phyloP scores from a whole-genome alignment of 805 yeast species.

The Dipodascus geniculatus region DNA sequence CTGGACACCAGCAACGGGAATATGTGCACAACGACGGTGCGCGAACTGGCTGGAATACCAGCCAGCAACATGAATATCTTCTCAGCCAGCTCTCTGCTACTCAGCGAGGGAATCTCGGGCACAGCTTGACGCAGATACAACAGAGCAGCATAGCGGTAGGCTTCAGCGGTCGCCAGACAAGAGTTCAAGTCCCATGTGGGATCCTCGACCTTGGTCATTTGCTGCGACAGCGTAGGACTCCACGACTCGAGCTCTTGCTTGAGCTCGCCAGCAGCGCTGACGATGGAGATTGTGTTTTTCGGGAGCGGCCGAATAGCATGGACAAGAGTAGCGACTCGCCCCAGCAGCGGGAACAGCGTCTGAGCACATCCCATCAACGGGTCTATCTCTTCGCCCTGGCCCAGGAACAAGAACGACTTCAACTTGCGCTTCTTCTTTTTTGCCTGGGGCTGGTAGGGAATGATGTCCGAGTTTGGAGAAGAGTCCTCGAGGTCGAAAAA shows the following conservation, averaged over 20 bases:
- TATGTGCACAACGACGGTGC: conserved; percentile 47
- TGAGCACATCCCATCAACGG: conserved; percentile 61
- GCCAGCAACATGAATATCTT: conserved; percentile 49
- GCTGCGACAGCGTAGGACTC: conserved; percentile 38
- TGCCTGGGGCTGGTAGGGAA: not conserved
- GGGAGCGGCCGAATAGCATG: conserved; percentile 33
- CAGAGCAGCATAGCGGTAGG: conserved; percentile 49
- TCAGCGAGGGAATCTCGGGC: conserved; percentile 49
- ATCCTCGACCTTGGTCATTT: conserved; percentile 27
- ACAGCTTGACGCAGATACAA: conserved; percentile 58
- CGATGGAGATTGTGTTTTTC: conserved; percentile 34
- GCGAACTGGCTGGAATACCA: conserved; percentile 47
- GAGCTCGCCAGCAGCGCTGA: conserved; percentile 44
- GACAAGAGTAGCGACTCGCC: conserved; percentile 48
- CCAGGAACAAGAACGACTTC: conserved; percentile 31
- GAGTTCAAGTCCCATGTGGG: conserved; percentile 45
- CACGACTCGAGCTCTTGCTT: conserved; percentile 43
- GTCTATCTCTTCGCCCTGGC: conserved; percentile 35
- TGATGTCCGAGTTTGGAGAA: not conserved
- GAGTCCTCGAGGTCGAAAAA: conserved; percentile 1
- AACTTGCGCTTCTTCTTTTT: conserved; percentile 4
- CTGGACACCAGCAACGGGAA: conserved; percentile 55
- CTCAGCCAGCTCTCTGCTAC: conserved; percentile 46
- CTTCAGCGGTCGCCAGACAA: conserved; percentile 59
- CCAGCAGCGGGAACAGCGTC: conserved; percentile 50